A percentile compares a stretch with the other conserved stretches of the same genome.
These are phyloP conservation scores for Ophiostoma sp. DNA, from an alignment of 2,329 filamentous ascomycete genomes.

Conservation along the genomic window DNA sequence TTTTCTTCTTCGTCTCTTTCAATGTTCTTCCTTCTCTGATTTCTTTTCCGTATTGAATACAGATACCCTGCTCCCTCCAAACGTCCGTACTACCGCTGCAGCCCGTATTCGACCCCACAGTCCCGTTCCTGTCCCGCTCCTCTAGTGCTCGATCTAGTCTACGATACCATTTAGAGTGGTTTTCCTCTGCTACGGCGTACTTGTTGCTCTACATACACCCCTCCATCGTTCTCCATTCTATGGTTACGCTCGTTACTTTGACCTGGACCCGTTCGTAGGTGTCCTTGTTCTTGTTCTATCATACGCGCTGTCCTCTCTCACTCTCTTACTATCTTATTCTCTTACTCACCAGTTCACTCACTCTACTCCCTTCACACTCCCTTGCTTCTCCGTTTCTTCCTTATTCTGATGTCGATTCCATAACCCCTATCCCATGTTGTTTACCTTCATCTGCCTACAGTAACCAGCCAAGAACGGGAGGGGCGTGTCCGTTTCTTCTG, in stretches of 20 bases:
- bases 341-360: background rate
- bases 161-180: background rate
- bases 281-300: too few relatives aligned
- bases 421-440: background rate
- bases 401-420: background rate
- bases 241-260: slow-evolving; percentile 7
- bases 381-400: background rate
- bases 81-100: background rate
- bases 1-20: background rate
- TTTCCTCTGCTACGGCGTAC: background rate
- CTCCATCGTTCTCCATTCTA: slow-evolving; percentile 4
- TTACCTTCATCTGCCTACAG: background rate
- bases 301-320: too few relatives aligned
- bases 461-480: slow-evolving; percentile 3
- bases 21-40: background rate
- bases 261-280: background rate
- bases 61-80: too few relatives aligned
- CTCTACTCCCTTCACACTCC: background rate
- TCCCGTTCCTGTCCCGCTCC: background rate
- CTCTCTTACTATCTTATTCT: background rate
- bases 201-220: background rate
- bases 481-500: background rate
- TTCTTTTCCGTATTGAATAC: too few relatives aligned
- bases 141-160: background rate
- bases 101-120: background rate